These are phyloP conservation scores for Talaromyces sp. DNA, from an alignment of 2,329 filamentous ascomycete species.

Conservation along the genomic window DNA sequence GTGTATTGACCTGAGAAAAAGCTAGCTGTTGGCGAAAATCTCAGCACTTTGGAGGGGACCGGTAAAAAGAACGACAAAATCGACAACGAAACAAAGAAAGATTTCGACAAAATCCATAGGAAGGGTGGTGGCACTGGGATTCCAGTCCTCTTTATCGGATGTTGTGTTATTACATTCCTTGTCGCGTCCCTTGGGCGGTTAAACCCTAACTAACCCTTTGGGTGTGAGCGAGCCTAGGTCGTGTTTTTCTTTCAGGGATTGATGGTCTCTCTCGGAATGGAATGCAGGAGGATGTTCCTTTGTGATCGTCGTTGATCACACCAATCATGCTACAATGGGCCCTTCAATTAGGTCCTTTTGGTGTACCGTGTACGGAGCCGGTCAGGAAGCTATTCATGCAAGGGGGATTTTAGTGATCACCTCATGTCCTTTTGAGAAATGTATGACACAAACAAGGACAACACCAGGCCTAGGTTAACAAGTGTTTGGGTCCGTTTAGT, in stretches of 20 bases:
- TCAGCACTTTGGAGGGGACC: neutral
- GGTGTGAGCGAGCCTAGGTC: neutral
- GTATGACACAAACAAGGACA: neutral
- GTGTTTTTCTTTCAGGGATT: neutral
- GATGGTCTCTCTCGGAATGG: neutral
- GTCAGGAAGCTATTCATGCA: neutral
- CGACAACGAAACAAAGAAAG: neutral
- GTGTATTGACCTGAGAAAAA: constrained; percentile 6
- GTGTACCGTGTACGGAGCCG: neutral
- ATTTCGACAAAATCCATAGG: neutral
- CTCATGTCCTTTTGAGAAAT: neutral
- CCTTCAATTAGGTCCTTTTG: neutral
- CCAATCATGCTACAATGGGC: neutral
- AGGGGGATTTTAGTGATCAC: neutral
- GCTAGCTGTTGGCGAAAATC: neutral
- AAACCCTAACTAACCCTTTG: neutral
- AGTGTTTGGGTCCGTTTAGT: neutral
- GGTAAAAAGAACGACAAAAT: neutral
- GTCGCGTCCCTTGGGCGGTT: neutral
- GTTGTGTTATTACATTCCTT: neutral
- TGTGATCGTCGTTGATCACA: neutral
- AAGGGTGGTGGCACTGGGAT: neutral
- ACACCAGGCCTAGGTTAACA: no score
- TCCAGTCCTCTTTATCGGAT: neutral
- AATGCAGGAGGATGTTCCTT: constrained; percentile 2